Evolutionary conservation across 495 filamentous ascomycete species (phyloP).

Genomic region (Bryoglossum gracile): DNA sequence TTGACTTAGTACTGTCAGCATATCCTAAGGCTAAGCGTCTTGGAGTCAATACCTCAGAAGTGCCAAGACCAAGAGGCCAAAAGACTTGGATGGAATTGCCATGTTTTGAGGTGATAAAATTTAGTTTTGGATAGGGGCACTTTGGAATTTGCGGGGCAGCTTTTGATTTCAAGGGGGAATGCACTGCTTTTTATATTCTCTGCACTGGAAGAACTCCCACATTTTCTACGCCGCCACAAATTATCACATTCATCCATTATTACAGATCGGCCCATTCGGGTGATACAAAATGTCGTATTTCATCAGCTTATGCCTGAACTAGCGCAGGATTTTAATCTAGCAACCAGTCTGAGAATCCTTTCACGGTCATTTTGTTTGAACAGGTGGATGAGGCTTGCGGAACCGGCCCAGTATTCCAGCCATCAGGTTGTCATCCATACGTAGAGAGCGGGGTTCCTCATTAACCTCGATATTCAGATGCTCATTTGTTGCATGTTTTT

Average conservation of each 20-base stretch:
- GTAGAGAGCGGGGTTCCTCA: background rate
- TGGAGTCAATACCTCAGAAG: conserved; percentile 3
- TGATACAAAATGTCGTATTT: too few species aligned
- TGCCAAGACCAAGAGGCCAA: conserved; percentile 6
- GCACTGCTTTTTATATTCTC: conserved; percentile 1
- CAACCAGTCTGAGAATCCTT: too few species aligned
- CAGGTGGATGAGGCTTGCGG: too few species aligned
- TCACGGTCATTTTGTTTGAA: too few species aligned
- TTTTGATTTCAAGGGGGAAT: background rate
- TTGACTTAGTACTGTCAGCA: conserved; percentile 6
- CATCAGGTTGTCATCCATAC: background rate
- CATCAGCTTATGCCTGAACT: too few species aligned
- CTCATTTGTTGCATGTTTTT: background rate
- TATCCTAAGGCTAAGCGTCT: too few species aligned
- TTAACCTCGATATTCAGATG: background rate
- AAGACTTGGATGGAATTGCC: background rate
- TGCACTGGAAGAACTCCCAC: background rate
- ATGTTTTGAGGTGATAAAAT: background rate
- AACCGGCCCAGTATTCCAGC: too few species aligned
- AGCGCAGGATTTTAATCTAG: too few species aligned
- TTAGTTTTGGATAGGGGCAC: background rate
- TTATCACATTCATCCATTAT: conserved; percentile 4
- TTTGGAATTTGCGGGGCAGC: background rate
- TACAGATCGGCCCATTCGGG: too few species aligned
- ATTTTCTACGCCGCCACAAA: background rate